Base-by-base conservation (phyloP, 345 rosid genomes). In the Syzygium aromaticum region DNA sequence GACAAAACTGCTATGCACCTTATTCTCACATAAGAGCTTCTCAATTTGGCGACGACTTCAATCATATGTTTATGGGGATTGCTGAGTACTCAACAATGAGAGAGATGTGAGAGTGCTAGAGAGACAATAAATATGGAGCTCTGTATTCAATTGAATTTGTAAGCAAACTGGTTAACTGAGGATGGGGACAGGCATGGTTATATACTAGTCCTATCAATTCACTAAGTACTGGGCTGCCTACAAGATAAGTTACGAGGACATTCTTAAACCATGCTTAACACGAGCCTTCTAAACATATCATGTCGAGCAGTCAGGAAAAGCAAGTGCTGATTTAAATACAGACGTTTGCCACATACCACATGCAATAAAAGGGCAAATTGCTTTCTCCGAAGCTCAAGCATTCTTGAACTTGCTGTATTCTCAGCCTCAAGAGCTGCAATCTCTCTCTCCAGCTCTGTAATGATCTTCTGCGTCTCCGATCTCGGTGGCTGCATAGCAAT, bases 381-480 rank as follows among this genome's bases (percentile, higher is more conserved):
- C 85, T 97, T 97, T 92, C 95, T 97, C 84, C 99, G 94, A 46
- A 97, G 95, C 94, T 97, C 99, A 89, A 96, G 92, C 89, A 97
- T 92, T 90, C 99, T 94, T 52, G 98, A 95, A 88, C 95, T 93
- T 16, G 98, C 96, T 51, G 95, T 93, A 88, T 92, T 95, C 91
- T 96, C 99, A 2, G 97, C 94, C 90, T 97, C 99, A 89, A 96
- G 91, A 21, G 93, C 92, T 21, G 91, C 94, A 90, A 97, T 96
- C 92, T 96, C 98, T 85, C 91, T 95, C 91, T 95, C 98, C 61
- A 97, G 88, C 52, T 96, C 97, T 4, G 89, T 51, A 77, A 96
- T 96, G n/a, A 90, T 87, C 91, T 93, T 95, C 90, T 96, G 96
- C 1, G 98, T 96, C 92, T 94, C 97, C 0, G 99, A 94, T 91